Base-by-base conservation (phyloP, 352 stramenopile genomes). In the Phytophthora sojae region DNA sequence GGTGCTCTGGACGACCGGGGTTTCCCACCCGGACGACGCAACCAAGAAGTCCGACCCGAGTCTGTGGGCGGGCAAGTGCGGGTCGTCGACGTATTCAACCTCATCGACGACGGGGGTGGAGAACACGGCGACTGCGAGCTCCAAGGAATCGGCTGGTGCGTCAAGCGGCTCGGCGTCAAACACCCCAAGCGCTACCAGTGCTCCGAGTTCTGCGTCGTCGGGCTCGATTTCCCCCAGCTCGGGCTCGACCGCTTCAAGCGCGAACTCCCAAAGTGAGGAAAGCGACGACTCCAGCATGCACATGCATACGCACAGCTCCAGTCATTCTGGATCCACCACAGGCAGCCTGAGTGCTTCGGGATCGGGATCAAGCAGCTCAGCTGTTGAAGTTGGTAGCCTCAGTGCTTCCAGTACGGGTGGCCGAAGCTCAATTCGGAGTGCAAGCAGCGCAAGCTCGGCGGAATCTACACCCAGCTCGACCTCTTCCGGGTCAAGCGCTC, bases 1-100 rank as follows among this genome's bases (percentile, higher is more conserved):
- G 19, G 53, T 69, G 55, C 67, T 51, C 11, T 69, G 64, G 63
- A 68, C 69, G 19, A 53, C 53, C 12, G 71, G 71, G 9, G 45
- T 79, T 32, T 79, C 69, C 17, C 58, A 77, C 51, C 69, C 69
- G 19, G 59, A 59, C 53, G 64, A 77, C 39, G 49, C 64, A 30
- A 52, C 52, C 37, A 52, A 70, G 59, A 77, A 30, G 19, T 66
- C 65, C 17, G 55, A 77, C 44, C 11, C 47, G 9, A 70, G 64
- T 39, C 54, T 77, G 45, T 77, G 69, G 69, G 60, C 64, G 7
- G 55, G 59, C 39, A 44, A 70, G 32, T 62, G 39, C 8, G 35
- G 45, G 12, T 64, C 42, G 37, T 42, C 42, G 14, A 55, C 44
- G 25, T 54, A 44, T 5, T 53, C 39, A 7, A 45, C 57, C 7